These are phyloP conservation scores for Chamaecrista fasciculata DNA, from an alignment of 306 rosid genomes.

Conservation along the genomic window DNA sequence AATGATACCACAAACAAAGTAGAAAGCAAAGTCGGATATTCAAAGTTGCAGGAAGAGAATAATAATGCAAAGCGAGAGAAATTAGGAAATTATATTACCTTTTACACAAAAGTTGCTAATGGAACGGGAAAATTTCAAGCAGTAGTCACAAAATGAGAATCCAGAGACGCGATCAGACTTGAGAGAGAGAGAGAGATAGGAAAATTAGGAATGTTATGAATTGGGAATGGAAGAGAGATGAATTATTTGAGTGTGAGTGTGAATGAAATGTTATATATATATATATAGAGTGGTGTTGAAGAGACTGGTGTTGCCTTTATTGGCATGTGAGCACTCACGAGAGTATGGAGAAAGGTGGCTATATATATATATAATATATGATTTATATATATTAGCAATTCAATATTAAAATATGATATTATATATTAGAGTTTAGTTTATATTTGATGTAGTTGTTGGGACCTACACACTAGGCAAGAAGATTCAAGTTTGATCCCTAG, in stretches of 20 bases:
- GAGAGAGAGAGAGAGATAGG: background rate
- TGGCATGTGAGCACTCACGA: slow-evolving; percentile 67
- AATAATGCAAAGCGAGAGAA: background rate
- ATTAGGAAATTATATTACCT: background rate
- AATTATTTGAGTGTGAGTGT: slow-evolving; percentile 34
- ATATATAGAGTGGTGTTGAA: slow-evolving; percentile 43
- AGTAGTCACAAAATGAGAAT: slow-evolving; percentile 15
- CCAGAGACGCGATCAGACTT: slow-evolving; percentile 9
- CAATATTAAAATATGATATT: too few species aligned
- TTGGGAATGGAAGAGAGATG: background rate
- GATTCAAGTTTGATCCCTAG: too few species aligned
- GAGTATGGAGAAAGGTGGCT: slow-evolving; percentile 33
- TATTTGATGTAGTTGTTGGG: too few species aligned
- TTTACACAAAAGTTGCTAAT: slow-evolving; percentile 8
- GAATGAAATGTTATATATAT: too few species aligned
- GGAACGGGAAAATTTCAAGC: slow-evolving; percentile 25
- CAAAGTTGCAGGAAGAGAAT: slow-evolving; percentile 30
- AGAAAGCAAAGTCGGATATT: too few species aligned
- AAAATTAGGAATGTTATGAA: background rate
- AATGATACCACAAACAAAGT: too few species aligned
- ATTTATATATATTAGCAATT: too few species aligned
- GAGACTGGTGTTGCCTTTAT: slow-evolving; percentile 36
- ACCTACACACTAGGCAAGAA: too few species aligned
- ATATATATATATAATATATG: too few species aligned
- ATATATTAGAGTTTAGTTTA: too few species aligned